A percentile compares a stretch with the other conserved stretches of the same genome.
phyloP scores from a whole-genome alignment of 352 stramenopile genomes.

The Globisporangium apiculatum region DNA sequence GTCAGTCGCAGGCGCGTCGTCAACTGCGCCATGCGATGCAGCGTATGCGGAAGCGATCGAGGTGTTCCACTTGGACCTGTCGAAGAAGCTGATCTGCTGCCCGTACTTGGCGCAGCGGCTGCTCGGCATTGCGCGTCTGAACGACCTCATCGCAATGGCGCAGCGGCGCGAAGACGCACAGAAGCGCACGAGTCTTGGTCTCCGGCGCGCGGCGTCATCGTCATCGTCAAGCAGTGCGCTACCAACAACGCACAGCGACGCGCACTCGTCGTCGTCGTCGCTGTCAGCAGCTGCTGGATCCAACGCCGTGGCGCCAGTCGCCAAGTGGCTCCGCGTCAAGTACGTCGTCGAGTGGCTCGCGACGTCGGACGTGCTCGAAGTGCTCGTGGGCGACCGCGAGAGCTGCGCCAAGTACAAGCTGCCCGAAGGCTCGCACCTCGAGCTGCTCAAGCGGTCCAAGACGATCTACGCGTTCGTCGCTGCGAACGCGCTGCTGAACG shows the following conservation, averaged over 20 bases:
- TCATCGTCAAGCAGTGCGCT: conserved; percentile 14
- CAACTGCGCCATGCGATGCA: conserved; percentile 12
- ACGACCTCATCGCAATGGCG: conserved; percentile 72
- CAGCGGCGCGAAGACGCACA: conserved; percentile 55
- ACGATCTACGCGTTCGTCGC: conserved; percentile 66
- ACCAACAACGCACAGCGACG: conserved; percentile 10
- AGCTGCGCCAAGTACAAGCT: conserved; percentile 60
- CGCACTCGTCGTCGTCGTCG: conserved; percentile 10
- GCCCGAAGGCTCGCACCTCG: conserved; percentile 71
- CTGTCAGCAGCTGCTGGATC: conserved; percentile 16
- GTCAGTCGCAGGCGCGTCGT: conserved; percentile 1
- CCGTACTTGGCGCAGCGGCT: conserved; percentile 73
- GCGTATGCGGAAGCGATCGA: conserved; percentile 73
- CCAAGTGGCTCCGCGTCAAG: conserved; percentile 68
- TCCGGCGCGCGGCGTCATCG: conserved; percentile 29
- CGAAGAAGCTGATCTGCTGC: conserved; percentile 84
- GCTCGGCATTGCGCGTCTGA: conserved; percentile 61
- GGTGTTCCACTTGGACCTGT: conserved; percentile 77
- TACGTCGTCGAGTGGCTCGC: conserved; percentile 78
- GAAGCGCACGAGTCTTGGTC: conserved; percentile 53
- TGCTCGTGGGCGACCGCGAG: conserved; percentile 70
- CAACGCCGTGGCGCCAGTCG: conserved; percentile 19
- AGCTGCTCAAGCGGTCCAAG: conserved; percentile 74
- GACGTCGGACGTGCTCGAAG: conserved; percentile 71
- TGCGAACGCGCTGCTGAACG: conserved; percentile 42